Evolutionary conservation across 2,329 filamentous ascomycete genomes (phyloP), one percentile per base, ranked within the genome.

Genomic region (Aspergillus ochraceoroseus): DNA sequence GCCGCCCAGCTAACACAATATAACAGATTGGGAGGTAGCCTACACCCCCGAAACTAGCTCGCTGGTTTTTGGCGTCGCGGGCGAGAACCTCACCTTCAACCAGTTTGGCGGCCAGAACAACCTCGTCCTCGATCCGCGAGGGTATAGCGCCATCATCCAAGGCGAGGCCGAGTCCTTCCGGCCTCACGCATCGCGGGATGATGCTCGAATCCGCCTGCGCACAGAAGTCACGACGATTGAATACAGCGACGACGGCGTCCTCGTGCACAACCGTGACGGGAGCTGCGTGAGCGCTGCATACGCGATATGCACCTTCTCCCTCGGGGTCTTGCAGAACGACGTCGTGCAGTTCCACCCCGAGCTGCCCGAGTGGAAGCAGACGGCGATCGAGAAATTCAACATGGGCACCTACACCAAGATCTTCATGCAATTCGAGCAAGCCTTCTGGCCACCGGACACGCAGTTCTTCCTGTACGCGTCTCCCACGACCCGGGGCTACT

Each of bases 381-480:
- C 70, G 2, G 76, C 78, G 0, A 82, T 85, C 36, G 71, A 76
- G 2, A 77, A 74, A 25, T 83, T 84, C 57, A 67, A 71, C 46
- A 84, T 85, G 76, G 82, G 77, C 5, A 84, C 80, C 0, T 86
- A 85, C 62, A 85, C 80, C 36, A 86, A 86, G 57, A 76, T 85
- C 46, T 85, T 85, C 62, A 65, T 82, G 44, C 81, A 84, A 47
- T 85, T 85, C 61, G 66, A 79, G 44, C 67, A 79, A 39, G 75
- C 77, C 0, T 86, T 85, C 61, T 85, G 82, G 82, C 71, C 73
- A 51, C 54, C 62, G 0, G 63, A 71, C 27, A 74, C 70, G 1
- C 71, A 78, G 40, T 78, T 70, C 51, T 68, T 73, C 47, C 64
- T 77, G n/a, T 77, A 76, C 47, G 72, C 74, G 0, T 64, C 69